Evolutionary conservation across 2,329 filamentous ascomycete genomes (phyloP).

Genomic region (Hypoxylon rubiginosum): DNA sequence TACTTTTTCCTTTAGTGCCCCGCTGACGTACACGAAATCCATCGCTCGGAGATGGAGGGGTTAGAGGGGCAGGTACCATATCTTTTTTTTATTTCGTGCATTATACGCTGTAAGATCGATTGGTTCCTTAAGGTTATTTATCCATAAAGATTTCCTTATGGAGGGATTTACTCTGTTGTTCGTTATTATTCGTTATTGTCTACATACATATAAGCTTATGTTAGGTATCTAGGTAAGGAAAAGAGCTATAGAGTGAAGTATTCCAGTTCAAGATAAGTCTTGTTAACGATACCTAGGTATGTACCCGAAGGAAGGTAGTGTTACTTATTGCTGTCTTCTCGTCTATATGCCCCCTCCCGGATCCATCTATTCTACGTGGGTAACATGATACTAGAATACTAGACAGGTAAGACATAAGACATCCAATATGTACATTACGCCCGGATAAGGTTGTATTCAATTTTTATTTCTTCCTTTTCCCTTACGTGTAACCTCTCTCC

Average conservation of each 20-base stretch:
- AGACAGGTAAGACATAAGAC: background rate
- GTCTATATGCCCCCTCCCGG: background rate
- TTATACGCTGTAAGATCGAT: conserved; percentile 1
- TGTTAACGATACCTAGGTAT: background rate
- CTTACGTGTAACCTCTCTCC: background rate
- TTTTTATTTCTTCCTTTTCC: background rate
- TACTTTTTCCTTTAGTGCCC: conserved; percentile 33
- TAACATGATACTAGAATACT: background rate
- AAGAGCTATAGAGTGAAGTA: background rate
- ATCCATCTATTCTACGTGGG: background rate
- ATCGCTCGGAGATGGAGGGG: conserved; percentile 30
- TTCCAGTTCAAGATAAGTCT: background rate
- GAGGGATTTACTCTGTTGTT: background rate
- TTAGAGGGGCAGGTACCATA: conserved; percentile 23
- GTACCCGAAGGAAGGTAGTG: no score
- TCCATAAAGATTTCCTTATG: background rate
- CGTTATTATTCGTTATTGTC: no score
- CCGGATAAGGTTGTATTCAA: conserved; percentile 17
- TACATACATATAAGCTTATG: no score
- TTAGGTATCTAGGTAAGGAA: background rate
- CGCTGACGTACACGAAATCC: conserved; percentile 38
- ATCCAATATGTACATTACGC: conserved; percentile 1
- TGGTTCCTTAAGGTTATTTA: background rate
- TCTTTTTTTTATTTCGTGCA: background rate
- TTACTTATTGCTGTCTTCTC: background rate